These are phyloP conservation scores for Russula sp. DNA, from an alignment of 768 basidiomycete species.

Conservation along the genomic window DNA sequence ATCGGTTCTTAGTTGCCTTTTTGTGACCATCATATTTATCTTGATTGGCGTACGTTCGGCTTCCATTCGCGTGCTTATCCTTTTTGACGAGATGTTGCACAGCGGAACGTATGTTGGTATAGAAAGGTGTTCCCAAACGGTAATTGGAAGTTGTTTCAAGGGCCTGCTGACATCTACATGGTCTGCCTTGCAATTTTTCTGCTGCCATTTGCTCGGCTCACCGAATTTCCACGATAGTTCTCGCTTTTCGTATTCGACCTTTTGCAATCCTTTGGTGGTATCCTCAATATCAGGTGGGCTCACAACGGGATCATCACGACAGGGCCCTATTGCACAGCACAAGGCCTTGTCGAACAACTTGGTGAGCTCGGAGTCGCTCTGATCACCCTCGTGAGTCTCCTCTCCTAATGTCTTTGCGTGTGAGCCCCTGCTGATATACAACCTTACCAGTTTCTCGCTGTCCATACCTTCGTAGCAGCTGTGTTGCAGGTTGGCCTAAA, in stretches of 20 bases:
- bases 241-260: conserved; percentile 37
- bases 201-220: background rate
- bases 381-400: conserved; percentile 40
- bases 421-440: conserved; percentile 32
- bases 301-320: conserved; percentile 35
- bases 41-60: conserved; percentile 29
- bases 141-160: conserved; percentile 34
- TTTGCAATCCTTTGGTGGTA: conserved; percentile 41
- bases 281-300: conserved; percentile 40
- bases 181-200: conserved; percentile 30
- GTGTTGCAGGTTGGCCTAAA: conserved; percentile 38
- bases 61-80: conserved; percentile 13
- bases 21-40: background rate
- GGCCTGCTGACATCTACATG: conserved; percentile 44
- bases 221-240: conserved; percentile 32
- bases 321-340: conserved; percentile 40
- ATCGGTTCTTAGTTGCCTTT: conserved; percentile 26
- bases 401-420: too few species aligned
- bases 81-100: background rate
- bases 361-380: conserved; percentile 45
- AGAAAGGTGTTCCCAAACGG: background rate
- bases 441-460: conserved; percentile 32
- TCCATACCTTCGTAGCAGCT: conserved; percentile 43
- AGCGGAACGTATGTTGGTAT: conserved; percentile 24
- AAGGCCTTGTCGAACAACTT: conserved; percentile 42